A percentile compares a stretch with the other conserved stretches of the same genome.
These are phyloP conservation scores for Pseudogymnoascus sp. DNA, from an alignment of 2,329 filamentous ascomycete species.

Conservation along the genomic window DNA sequence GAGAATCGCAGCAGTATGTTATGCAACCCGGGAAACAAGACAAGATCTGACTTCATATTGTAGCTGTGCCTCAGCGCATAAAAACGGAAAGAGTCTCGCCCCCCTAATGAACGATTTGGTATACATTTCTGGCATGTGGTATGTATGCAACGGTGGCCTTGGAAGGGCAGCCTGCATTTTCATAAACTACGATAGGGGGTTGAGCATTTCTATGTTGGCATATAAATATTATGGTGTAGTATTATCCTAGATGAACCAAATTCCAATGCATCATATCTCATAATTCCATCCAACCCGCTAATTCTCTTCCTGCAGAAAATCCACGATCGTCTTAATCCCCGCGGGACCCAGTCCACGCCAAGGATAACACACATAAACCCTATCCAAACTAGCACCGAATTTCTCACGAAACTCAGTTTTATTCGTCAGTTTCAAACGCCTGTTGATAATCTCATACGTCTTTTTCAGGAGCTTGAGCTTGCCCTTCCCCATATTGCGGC, in stretches of 20 bases:
- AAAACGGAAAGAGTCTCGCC: not conserved
- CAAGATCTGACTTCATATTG: not conserved
- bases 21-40: not conserved
- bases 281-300: slow-evolving; percentile 8
- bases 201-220: not conserved
- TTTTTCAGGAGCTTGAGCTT: slow-evolving; percentile 73
- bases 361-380: slow-evolving; percentile 84
- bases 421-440: slow-evolving; percentile 70
- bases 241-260: not conserved
- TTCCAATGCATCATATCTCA: not conserved
- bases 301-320: slow-evolving; percentile 71
- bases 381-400: slow-evolving; percentile 75
- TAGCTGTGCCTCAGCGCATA: not conserved
- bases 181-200: not conserved
- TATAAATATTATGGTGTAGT: not conserved
- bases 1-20: not conserved
- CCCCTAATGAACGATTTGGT: not conserved
- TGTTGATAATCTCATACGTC: slow-evolving; percentile 73
- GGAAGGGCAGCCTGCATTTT: not conserved
- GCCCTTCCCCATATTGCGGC: slow-evolving; percentile 71
- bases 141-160: not conserved
- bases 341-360: slow-evolving; percentile 73
- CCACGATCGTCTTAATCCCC: slow-evolving; percentile 76
- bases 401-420: slow-evolving; percentile 90
- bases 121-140: not conserved